Conservation (phyloP, 192 early-diverging fungal species). For the Spizellomyces sp. region DNA sequence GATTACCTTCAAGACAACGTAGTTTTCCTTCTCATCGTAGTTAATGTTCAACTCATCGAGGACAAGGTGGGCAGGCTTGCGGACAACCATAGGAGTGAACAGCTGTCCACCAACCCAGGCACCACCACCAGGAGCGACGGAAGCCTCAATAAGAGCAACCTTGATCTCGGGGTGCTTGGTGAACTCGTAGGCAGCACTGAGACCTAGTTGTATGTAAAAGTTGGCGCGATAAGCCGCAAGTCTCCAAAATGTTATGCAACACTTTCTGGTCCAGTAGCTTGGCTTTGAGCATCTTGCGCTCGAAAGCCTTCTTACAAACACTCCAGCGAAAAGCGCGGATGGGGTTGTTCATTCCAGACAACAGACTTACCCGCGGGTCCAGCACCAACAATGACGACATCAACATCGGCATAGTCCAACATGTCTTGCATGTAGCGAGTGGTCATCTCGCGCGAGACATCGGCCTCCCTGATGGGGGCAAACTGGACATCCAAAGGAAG, state of each 20-base stretch:
- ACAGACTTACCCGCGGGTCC: conserved; percentile 52
- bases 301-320: no score
- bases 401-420: conserved; percentile 65
- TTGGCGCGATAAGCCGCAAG: no score
- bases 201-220: conserved; percentile 37
- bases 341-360: no score
- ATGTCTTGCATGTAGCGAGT: conserved; percentile 69
- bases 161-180: conserved; percentile 66
- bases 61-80: conserved; percentile 70
- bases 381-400: conserved; percentile 74
- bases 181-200: conserved; percentile 69
- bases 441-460: conserved; percentile 66
- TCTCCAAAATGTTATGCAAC: no score
- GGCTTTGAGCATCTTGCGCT: no score
- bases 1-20: conserved; percentile 64
- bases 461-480: conserved; percentile 63
- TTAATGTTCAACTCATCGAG: conserved; percentile 66
- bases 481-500: conserved; percentile 46
- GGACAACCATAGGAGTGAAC: conserved; percentile 71
- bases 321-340: no score
- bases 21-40: conserved; percentile 73
- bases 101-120: conserved; percentile 77
- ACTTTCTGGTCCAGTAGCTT: no score
- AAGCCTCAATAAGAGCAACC: conserved; percentile 71
- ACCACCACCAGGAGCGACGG: conserved; percentile 72